Base-by-base conservation (phyloP, 2,329 filamentous ascomycete species). In the Verticillium longisporum region DNA sequence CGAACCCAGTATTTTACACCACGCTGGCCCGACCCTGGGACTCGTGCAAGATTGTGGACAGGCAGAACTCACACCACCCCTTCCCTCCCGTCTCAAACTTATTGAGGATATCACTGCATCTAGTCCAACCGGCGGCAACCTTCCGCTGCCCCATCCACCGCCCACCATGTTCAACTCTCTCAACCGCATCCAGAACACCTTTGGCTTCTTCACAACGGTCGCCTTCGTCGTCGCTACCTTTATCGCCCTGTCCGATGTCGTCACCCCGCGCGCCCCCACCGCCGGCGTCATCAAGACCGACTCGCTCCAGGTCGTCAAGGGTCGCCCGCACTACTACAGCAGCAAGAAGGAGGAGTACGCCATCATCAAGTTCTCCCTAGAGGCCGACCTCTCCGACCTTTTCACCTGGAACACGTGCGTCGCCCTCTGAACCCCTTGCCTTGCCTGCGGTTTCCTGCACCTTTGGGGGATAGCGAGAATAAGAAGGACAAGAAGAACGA, bases 151-250 rank as follows among this genome's bases (percentile, higher is more conserved):
- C 57, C 18, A 15, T 26, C 56, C 15, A 7, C 9, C 36, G 7
- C n/a, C 18, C 78, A 82, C 63, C 63, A 98, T 99, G 95, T 89
- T 97, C 77, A 96, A 91, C 72, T 85, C 89, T 56, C 77, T 96
- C 57, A 92, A 90, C 65, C 91, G 95, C 68, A 76, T 89, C 67
- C 95, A 99, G 77, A 94, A 92, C 78, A 88, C 92, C 74, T 99
- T 99, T 74, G 92, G 95, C 75, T 97, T 96, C 86, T 97, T 98
- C 82, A 98, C 95, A 18, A 96, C 92, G 32, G 92, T 97, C 65
- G 89, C 90, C 61, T 95, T 96, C 72, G 85, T 85, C 61, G 84
- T 97, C 60, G 93, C 87, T 59, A 85, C 83, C 60, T 78, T 96
- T 62, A 91, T 97, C 68, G 93, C 94, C 56, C 79, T 89, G 58